phyloP scores from a whole-genome alignment of 129 eudicot genomes.

The Saussurea involucrata region DNA sequence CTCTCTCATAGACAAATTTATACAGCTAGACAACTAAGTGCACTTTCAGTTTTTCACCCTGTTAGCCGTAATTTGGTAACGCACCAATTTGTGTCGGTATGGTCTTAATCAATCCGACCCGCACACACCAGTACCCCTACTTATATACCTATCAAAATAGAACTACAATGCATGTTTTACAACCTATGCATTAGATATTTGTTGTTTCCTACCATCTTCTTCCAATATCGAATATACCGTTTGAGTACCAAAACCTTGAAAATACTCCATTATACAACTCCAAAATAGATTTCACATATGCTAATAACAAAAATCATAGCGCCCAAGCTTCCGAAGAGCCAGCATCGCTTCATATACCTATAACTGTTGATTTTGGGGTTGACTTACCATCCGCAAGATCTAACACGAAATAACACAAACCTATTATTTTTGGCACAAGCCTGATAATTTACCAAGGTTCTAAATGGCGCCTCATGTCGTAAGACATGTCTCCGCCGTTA shows the following conservation, averaged over 20 bases:
- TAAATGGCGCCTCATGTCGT: background rate
- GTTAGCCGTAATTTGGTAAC: too few relatives aligned
- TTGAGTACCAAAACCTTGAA: background rate
- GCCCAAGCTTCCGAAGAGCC: conserved; percentile 2
- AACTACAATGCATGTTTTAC: background rate
- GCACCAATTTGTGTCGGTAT: too few relatives aligned
- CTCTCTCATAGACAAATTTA: background rate
- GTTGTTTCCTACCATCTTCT: background rate
- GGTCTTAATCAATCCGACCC: background rate
- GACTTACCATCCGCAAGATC: conserved; percentile 36
- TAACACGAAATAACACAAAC: conserved; percentile 19
- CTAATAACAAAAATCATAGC: background rate
- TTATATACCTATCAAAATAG: background rate
- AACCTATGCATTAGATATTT: background rate
- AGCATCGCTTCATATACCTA: background rate
- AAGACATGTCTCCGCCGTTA: background rate
- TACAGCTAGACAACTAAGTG: background rate
- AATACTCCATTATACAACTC: background rate
- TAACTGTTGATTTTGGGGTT: background rate
- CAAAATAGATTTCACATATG: conserved; percentile 6
- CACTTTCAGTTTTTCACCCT: too few relatives aligned
- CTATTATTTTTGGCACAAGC: background rate
- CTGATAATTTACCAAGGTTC: background rate
- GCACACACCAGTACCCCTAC: background rate
- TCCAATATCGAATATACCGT: background rate